Percentiles rank a stretch among this genome's conserved stretches.
Conservation (phyloP, 129 eudicot species). For the Artemisia argyi region DNA sequence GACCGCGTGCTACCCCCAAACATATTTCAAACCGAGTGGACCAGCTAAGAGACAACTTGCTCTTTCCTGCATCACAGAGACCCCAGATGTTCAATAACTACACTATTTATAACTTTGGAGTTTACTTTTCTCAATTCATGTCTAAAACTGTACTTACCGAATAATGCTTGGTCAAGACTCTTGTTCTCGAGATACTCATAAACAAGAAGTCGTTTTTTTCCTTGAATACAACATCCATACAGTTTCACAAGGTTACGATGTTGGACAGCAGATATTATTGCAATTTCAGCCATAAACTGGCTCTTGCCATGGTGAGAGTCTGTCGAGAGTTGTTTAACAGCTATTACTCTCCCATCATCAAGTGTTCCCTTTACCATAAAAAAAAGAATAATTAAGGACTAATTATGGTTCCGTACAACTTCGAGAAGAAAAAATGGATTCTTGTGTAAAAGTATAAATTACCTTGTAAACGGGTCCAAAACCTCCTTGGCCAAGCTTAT, state of each 20-base stretch:
- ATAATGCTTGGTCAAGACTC: background rate
- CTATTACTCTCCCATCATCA: too few relatives aligned
- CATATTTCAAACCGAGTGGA: background rate
- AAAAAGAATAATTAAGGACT: too few relatives aligned
- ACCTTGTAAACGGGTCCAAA: too few relatives aligned
- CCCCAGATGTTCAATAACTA: background rate
- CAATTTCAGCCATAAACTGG: background rate
- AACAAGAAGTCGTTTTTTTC: background rate
- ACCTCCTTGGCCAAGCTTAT: too few relatives aligned
- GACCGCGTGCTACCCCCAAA: background rate
- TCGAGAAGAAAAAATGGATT: too few relatives aligned
- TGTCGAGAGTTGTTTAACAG: too few relatives aligned
- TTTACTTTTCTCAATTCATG: too few relatives aligned
- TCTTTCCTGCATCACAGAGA: background rate
- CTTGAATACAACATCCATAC: background rate
- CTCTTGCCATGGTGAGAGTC: too few relatives aligned
- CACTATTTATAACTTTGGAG: background rate
- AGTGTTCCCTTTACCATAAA: too few relatives aligned
- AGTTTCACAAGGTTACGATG: background rate
- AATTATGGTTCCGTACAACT: too few relatives aligned
- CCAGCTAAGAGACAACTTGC: background rate
- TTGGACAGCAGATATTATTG: background rate
- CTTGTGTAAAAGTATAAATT: too few relatives aligned
- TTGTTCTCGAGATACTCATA: background rate
- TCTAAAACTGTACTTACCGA: background rate